These are phyloP conservation scores for Yamadazyma jaroonii DNA, from an alignment of 1,139 yeast species.

Conservation along the genomic window DNA sequence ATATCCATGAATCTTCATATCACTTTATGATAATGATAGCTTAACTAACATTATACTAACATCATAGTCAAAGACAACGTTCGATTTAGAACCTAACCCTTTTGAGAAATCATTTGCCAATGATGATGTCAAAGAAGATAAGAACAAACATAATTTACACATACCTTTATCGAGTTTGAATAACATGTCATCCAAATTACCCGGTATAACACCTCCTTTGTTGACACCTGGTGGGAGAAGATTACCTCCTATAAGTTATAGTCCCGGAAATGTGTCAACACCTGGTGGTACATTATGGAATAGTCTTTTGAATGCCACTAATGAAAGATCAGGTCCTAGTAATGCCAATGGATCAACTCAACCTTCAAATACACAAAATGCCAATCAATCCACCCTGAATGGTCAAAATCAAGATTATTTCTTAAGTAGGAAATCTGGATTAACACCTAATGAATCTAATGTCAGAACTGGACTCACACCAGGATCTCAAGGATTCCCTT, in stretches of 20 bases:
- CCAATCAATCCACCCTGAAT: no score
- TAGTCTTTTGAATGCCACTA: conserved; percentile 40
- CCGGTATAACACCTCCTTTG: conserved; percentile 52
- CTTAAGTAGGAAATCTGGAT: conserved; percentile 50
- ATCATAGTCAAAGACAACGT: conserved; percentile 27
- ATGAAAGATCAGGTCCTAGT: conserved; percentile 4
- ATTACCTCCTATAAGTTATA: conserved; percentile 53
- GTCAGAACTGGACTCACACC: conserved; percentile 65
- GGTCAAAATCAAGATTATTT: conserved; percentile 21
- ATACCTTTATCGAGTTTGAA: conserved; percentile 30
- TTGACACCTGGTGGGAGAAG: conserved; percentile 62
- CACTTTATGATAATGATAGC: neutral
- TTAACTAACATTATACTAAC: conserved; percentile 5
- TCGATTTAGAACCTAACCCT: conserved; percentile 91
- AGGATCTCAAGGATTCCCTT: conserved; percentile 32
- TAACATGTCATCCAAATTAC: conserved; percentile 23
- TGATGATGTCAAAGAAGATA: conserved; percentile 23
- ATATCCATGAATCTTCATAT: no score
- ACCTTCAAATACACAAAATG: conserved; percentile 6
- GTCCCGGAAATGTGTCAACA: conserved; percentile 41
- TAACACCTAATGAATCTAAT: conserved; percentile 69
- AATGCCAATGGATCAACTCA: conserved; percentile 1
- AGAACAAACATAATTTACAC: conserved; percentile 33
- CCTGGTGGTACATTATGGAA: conserved; percentile 50
- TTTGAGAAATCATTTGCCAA: conserved; percentile 90